Conservation (phyloP, 805 yeast genomes). For the Teunomyces cretensis region DNA sequence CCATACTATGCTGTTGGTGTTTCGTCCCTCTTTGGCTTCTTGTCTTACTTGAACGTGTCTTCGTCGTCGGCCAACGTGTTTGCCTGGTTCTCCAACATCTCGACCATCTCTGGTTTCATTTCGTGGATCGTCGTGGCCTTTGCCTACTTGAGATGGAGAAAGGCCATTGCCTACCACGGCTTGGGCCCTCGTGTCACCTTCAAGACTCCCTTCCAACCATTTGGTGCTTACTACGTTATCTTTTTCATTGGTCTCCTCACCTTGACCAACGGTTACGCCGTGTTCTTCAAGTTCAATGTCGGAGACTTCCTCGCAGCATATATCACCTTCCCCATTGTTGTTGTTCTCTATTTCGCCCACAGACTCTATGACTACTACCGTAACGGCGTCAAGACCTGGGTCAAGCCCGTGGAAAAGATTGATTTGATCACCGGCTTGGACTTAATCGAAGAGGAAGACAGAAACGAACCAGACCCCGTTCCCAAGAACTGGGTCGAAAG, state of each 20-base stretch:
- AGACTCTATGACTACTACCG: constrained; percentile 40
- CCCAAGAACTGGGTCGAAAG: constrained; percentile 43
- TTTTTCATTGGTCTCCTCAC: constrained; percentile 51
- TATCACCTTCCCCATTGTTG: constrained; percentile 59
- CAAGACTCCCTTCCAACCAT: constrained; percentile 56
- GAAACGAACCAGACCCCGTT: constrained; percentile 32
- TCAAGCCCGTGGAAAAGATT: constrained; percentile 53
- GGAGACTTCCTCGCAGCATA: constrained; percentile 71
- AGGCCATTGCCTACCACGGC: constrained; percentile 55
- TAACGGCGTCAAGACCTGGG: constrained; percentile 34
- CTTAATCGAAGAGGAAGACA: constrained; percentile 56
- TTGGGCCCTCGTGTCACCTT: constrained; percentile 58
- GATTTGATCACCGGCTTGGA: constrained; percentile 63
- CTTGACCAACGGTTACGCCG: constrained; percentile 72
- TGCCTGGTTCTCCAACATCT: constrained; percentile 63
- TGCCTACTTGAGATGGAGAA: constrained; percentile 62
- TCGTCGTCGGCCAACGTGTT: constrained; percentile 54
- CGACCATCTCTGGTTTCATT: constrained; percentile 65
- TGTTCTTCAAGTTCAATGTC: constrained; percentile 56
- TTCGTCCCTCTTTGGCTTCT: constrained; percentile 40
- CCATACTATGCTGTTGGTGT: constrained; percentile 34
- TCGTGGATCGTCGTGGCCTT: constrained; percentile 58
- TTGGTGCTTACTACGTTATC: constrained; percentile 55
- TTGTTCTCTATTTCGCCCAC: constrained; percentile 58
- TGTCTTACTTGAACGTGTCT: constrained; percentile 56